Evolutionary conservation across 2,329 filamentous ascomycete species (phyloP), one percentile per base, ranked within the genome.

Genomic region (Phyllosticta citrichinensis): DNA sequence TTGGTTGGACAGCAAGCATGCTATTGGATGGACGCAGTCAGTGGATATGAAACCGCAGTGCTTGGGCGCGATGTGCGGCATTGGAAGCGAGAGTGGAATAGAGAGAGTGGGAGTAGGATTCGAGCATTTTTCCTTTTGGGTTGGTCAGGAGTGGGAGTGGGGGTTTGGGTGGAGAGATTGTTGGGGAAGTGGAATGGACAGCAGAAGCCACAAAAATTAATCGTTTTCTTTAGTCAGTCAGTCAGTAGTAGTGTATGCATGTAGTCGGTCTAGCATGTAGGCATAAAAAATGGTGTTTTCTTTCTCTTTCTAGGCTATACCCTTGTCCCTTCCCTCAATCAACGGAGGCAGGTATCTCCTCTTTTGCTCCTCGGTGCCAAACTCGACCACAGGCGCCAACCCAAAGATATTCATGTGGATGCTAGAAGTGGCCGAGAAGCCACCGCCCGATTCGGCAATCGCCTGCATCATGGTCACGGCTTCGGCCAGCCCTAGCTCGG

Each of bases 401-500:
- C 76, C 76, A 62, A 79, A 79, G 30, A 79, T 78, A 58, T 79
- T 79, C 75, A 78, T 78, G 58, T 79, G 77, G 12, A 79, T 73
- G 0, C 74, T 73, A 8, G 71, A 75, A 1, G 74, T 73, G 5
- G 70, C 77, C 0, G 74, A 73, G 68, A 76, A 75, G 1, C 76
- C 76, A 5, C 72, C 77, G 0, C 77, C 69, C 14, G 66, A 86
- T 74, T 91, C 87, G 0, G 87, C 78, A 61, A 91, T 89, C 1
- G 88, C 89, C 67, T 94, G 89, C 79, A 94, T 82, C 88, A 94
- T 93, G 82, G 93, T 88, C 0, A 87, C 89, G 0, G 89, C 89
- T 70, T 94, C 89, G 0, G 87, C 87, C 35, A 94, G 91, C 8
- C 85, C 89, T 8, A 95, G 74, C 0, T 87, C 88, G 1, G 87